Evolutionary conservation across 352 stramenopile species (phyloP), one percentile per base, ranked within the genome.

Genomic region (Globisporangium rhizosaccharum): DNA sequence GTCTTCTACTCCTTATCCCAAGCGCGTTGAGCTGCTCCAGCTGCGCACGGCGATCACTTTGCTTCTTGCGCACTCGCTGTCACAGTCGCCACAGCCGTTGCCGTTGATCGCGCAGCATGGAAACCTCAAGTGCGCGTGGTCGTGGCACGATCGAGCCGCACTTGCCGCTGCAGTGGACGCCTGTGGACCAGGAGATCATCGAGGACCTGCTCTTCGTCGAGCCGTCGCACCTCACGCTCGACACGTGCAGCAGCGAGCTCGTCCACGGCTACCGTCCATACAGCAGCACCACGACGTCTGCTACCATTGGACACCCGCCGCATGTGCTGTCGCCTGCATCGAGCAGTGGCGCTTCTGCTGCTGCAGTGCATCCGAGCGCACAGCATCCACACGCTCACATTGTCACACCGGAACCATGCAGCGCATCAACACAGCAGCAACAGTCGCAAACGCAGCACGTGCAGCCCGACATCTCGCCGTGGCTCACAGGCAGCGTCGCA

Each of bases 131-230:
- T 52, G 44, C 42, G 18, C 39, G 6, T 51, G n/a, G n/a, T 0
- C 23, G 23, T 23, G 23, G 23, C 45, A 20, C 44, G 28, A 59
- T 18, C 8, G n/a, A 46, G 15, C 62, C 45, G 25, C 42, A 57
- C 37, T 56, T 76, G 18, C 68, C 62, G 4, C 48, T 28, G 23
- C 61, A 55, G 42, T 84, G 74, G 74, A 78, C 72, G 47, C 56
- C 64, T 28, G 73, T 66, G 28, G 74, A 84, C 59, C 74, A 84
- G 55, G 65, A 68, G 37, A 81, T 84, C 60, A 81, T 84, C 62
- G 74, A 84, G 68, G 61, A 76, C 42, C 63, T 84, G 54, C 65
- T 84, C 49, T 57, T 78, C 42, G 61, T 52, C 17, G 45, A 51
- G 45, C n/a, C 55, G 4, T 20, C 11, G 20, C 26, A 5, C 30